A percentile compares a stretch with the other conserved stretches of the same genome.
phyloP scores from a whole-genome alignment of 176 grass and related monocot genomes.

The Oryza brachyantha region DNA sequence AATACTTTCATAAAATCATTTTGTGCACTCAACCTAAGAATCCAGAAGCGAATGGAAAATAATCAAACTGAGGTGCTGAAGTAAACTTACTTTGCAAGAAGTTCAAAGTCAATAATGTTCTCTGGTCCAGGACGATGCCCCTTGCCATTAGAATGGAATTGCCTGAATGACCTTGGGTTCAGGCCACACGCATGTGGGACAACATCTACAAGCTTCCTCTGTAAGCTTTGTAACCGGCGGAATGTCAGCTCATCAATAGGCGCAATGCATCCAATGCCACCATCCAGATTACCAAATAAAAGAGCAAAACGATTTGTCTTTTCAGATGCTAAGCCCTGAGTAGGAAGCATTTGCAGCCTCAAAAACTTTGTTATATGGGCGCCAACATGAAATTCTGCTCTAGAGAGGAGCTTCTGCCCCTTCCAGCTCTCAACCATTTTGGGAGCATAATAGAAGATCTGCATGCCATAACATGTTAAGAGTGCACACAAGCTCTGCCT shows the following conservation, averaged over 20 bases:
- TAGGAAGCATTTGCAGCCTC: conserved; percentile 80
- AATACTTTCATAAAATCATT: not conserved
- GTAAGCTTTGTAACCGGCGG: conserved; percentile 70
- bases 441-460: conserved; percentile 97
- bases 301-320: conserved; percentile 91
- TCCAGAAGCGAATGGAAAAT: not conserved
- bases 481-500: not conserved
- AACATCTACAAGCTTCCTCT: conserved; percentile 74
- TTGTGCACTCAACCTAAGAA: not conserved
- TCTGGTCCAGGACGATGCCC: conserved; percentile 87
- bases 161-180: conserved; percentile 83
- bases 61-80: not conserved
- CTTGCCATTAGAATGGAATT: conserved; percentile 72
- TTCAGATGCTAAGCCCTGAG: conserved; percentile 55
- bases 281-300: conserved; percentile 81
- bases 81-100: conserved; percentile 80
- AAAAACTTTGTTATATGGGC: conserved; percentile 77
- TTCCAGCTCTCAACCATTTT: conserved; percentile 97
- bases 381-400: conserved; percentile 87
- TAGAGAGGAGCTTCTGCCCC: conserved; percentile 84
- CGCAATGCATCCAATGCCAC: conserved; percentile 91
- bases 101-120: conserved; percentile 86
- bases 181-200: conserved; percentile 74
- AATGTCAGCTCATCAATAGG: conserved; percentile 87
- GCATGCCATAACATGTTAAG: conserved; percentile 29